A percentile compares a stretch with the other conserved stretches of the same genome.
Evolutionary conservation across 1,284 basidiomycete species (phyloP).

Genomic region (Porogramme epimiltina): DNA sequence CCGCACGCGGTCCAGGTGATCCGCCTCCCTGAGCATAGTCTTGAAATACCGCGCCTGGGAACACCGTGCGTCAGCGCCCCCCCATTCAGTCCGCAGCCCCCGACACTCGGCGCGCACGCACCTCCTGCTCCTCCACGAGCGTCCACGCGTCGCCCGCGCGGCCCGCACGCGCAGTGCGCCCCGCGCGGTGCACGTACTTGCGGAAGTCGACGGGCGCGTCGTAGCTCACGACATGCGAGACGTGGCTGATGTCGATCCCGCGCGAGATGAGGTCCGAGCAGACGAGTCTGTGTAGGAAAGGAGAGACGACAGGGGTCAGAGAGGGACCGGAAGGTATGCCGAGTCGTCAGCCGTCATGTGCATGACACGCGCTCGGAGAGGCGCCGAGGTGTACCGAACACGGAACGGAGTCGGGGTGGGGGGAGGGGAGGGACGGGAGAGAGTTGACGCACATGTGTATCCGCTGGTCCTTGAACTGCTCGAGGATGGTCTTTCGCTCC

Average conservation of each 20-base stretch:
- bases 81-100: not conserved
- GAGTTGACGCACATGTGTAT: slow-evolving; percentile 73
- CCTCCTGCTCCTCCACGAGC: slow-evolving; percentile 95
- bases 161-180: slow-evolving; percentile 92
- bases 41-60: slow-evolving; percentile 89
- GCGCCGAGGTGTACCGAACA: not conserved
- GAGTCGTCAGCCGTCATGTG: too few relatives aligned
- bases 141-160: slow-evolving; percentile 89
- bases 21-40: slow-evolving; percentile 75
- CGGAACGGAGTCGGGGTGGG: too few relatives aligned
- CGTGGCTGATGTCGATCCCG: slow-evolving; percentile 94
- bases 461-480: slow-evolving; percentile 80
- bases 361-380: too few relatives aligned
- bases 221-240: slow-evolving; percentile 92
- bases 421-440: too few relatives aligned
- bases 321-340: too few relatives aligned
- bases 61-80: not conserved
- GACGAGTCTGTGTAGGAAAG: slow-evolving; percentile 61
- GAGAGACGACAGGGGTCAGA: too few relatives aligned
- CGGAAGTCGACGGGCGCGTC: slow-evolving; percentile 96
- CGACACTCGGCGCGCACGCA: slow-evolving; percentile 31
- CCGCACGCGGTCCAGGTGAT: slow-evolving; percentile 75
- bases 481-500: slow-evolving; percentile 80
- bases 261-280: slow-evolving; percentile 96
- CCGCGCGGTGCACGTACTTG: slow-evolving; percentile 97